A percentile compares a stretch with the other conserved stretches of the same genome.
phyloP scores from a whole-genome alignment of 2,329 filamentous ascomycete species.

The Myriosclerotinia duriaeana region DNA sequence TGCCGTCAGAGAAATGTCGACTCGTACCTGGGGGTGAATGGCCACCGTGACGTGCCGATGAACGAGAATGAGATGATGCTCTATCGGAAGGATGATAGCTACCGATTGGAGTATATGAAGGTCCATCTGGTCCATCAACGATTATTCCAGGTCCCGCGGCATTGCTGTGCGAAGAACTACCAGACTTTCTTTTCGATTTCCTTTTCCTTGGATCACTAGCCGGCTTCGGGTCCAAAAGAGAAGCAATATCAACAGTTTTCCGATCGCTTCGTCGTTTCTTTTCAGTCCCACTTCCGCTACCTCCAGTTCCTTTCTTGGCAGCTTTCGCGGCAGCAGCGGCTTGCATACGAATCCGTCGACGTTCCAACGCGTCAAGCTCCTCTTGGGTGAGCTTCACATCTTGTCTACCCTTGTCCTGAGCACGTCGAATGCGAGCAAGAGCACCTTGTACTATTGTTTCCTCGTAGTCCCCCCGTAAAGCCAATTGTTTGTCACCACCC shows the following conservation, averaged over 20 bases:
- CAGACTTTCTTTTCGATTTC: constrained; percentile 38
- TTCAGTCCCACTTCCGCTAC: constrained; percentile 36
- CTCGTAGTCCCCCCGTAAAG: constrained; percentile 61
- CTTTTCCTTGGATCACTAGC: constrained; percentile 32
- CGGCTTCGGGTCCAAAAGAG: constrained; percentile 29
- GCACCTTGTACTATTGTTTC: constrained; percentile 76
- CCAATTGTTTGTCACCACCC: constrained; percentile 52
- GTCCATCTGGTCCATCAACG: constrained; percentile 49
- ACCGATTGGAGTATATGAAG: constrained; percentile 48
- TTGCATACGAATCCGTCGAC: constrained; percentile 58
- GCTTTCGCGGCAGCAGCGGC: constrained; percentile 33
- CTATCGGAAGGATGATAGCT: constrained; percentile 42
- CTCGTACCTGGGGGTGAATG: constrained; percentile 31
- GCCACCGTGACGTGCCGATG: constrained; percentile 31
- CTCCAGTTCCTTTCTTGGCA: constrained; percentile 32
- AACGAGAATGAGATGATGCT: constrained; percentile 40
- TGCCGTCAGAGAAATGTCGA: constrained; percentile 38
- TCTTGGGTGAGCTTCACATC: constrained; percentile 78
- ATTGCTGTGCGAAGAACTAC: constrained; percentile 35
- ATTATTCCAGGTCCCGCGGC: constrained; percentile 46
- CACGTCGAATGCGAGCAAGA: constrained; percentile 74
- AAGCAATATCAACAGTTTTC: constrained; percentile 34
- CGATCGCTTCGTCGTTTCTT: constrained; percentile 35
- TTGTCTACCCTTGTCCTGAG: constrained; percentile 70
- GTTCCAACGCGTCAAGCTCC: constrained; percentile 78